Percentiles rank a stretch among this genome's conserved stretches.
Conservation (phyloP, 768 basidiomycete genomes). For the Pisolithus microcarpus region DNA sequence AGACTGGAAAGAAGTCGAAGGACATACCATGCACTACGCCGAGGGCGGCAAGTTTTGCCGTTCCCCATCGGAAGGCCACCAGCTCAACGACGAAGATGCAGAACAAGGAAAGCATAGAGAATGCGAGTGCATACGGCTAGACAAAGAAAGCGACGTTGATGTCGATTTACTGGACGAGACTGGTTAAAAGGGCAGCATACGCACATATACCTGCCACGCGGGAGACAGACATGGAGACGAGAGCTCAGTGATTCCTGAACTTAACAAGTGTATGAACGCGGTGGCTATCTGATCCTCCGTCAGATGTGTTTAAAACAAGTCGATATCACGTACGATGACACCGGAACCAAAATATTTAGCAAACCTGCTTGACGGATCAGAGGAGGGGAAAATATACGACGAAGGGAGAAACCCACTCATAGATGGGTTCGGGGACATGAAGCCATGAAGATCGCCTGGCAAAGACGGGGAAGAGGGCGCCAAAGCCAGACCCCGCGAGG, state of each 20-base stretch:
- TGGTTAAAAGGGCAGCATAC: conserved; percentile 15
- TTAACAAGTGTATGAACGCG: conserved; percentile 78
- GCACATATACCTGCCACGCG: conserved; percentile 70
- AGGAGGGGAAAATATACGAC: neutral
- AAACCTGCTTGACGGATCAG: conserved; percentile 40
- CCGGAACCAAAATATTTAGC: conserved; percentile 90
- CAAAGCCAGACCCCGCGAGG: conserved; percentile 48
- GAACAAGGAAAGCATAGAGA: conserved; percentile 79
- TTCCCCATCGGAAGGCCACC: conserved; percentile 82
- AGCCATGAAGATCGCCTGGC: conserved; percentile 46
- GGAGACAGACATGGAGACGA: conserved; percentile 59
- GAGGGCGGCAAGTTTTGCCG: conserved; percentile 55
- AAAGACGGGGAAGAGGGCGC: conserved; percentile 68
- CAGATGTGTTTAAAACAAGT: neutral
- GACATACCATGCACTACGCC: conserved; percentile 56
- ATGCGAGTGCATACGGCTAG: conserved; percentile 75
- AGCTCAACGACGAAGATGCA: conserved; percentile 80
- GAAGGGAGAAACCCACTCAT: conserved; percentile 48
- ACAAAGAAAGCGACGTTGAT: neutral
- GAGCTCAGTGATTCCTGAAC: conserved; percentile 68
- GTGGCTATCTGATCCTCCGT: conserved; percentile 63
- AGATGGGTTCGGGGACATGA: conserved; percentile 33
- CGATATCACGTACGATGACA: conserved; percentile 54
- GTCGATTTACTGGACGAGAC: too few species aligned
- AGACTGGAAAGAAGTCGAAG: neutral